Evolutionary conservation across 257 asterid species (phyloP).

Genomic region (Linderniella brevidens): DNA sequence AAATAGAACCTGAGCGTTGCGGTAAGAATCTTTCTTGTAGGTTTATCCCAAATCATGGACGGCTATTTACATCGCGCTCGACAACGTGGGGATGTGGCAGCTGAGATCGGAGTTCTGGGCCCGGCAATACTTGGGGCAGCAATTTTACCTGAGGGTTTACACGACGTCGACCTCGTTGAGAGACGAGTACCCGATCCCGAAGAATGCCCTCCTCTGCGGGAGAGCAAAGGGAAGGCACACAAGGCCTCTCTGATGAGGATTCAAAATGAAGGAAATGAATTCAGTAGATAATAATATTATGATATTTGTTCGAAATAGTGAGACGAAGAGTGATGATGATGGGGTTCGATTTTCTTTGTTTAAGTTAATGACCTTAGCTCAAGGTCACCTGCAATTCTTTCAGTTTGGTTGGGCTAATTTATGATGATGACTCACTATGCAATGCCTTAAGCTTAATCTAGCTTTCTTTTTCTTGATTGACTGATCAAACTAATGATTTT

Average conservation of each 20-base stretch:
- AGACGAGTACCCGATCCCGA: slow-evolving; percentile 6
- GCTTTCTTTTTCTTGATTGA: too few species aligned
- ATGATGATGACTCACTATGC: too few species aligned
- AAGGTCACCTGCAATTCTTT: not conserved
- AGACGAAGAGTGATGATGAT: not conserved
- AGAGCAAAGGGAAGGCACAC: slow-evolving; percentile 3
- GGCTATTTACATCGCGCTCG: slow-evolving; percentile 1
- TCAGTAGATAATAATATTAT: not conserved
- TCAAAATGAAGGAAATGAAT: not conserved
- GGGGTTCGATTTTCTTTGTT: not conserved
- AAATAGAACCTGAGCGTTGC: not conserved
- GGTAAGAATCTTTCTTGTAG: not conserved
- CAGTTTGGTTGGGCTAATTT: too few species aligned
- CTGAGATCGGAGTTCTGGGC: slow-evolving; percentile 2
- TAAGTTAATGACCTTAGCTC: slow-evolving; percentile 1
- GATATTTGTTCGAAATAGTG: not conserved
- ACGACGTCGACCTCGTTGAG: slow-evolving; percentile 2
- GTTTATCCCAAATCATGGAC: slow-evolving; percentile 4
- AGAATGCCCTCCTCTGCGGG: slow-evolving; percentile 2
- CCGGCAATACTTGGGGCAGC: slow-evolving; percentile 1
- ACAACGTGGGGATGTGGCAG: slow-evolving; percentile 8
- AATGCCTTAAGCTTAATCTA: too few species aligned
- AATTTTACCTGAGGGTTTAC: slow-evolving; percentile 3
- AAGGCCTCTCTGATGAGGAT: not conserved
- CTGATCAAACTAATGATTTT: too few species aligned